Evolutionary conservation across 345 rosid species (phyloP).

Genomic region (Crucihimalaya himalaica): DNA sequence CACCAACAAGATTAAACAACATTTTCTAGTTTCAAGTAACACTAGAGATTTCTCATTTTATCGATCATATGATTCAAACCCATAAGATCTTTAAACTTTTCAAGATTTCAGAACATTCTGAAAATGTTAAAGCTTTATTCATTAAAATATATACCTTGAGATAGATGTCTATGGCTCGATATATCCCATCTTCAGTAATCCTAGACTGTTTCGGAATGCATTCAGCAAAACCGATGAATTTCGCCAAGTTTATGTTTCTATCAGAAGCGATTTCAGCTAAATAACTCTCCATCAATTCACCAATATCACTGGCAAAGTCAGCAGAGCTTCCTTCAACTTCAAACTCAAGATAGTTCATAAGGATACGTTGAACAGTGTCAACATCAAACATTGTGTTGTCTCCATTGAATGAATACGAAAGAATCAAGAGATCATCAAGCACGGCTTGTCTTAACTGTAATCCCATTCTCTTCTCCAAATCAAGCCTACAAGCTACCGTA

Average conservation of each 20-base stretch:
- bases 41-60: not conserved
- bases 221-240: slow-evolving; percentile 66
- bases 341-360: slow-evolving; percentile 67
- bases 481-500: slow-evolving; percentile 89
- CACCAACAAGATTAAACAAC: not conserved
- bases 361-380: slow-evolving; percentile 75
- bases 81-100: not conserved
- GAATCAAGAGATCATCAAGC: slow-evolving; percentile 79
- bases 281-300: slow-evolving; percentile 78
- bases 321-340: slow-evolving; percentile 47
- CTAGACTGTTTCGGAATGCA: slow-evolving; percentile 71
- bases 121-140: not conserved
- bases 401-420: slow-evolving; percentile 59
- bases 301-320: slow-evolving; percentile 43
- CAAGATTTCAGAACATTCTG: not conserved
- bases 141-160: slow-evolving; percentile 59
- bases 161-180: slow-evolving; percentile 83
- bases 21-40: not conserved
- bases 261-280: slow-evolving; percentile 84
- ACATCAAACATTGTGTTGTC: slow-evolving; percentile 66
- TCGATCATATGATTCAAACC: not conserved
- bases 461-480: slow-evolving; percentile 86
- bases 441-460: slow-evolving; percentile 77
- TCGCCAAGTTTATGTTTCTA: slow-evolving; percentile 51
- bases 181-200: slow-evolving; percentile 79